Conservation (phyloP, 2,329 filamentous ascomycete genomes). For the Penicillium glabrum region DNA sequence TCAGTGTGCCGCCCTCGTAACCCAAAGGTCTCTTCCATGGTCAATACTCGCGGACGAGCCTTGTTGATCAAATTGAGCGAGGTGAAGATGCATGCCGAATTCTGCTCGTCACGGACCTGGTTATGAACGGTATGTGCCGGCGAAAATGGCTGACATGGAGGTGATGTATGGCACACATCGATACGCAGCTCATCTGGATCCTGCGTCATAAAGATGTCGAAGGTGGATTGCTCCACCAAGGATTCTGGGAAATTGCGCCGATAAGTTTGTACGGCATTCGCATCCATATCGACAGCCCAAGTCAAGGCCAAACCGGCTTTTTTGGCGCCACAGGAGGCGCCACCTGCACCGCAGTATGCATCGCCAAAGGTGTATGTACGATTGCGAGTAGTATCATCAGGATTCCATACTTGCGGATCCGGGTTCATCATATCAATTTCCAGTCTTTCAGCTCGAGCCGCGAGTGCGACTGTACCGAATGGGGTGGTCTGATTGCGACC, state of each 20-base stretch:
- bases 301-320: conserved; percentile 59
- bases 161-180: conserved; percentile 73
- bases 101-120: conserved; percentile 62
- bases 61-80: conserved; percentile 56
- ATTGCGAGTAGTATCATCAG: background rate
- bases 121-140: conserved; percentile 63
- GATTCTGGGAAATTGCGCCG: conserved; percentile 55
- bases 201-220: conserved; percentile 48
- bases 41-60: conserved; percentile 66
- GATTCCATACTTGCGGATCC: background rate
- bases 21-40: conserved; percentile 76
- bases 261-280: conserved; percentile 59
- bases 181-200: conserved; percentile 43
- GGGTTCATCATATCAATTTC: conserved; percentile 10
- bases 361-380: conserved; percentile 67
- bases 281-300: conserved; percentile 65
- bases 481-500: conserved; percentile 27
- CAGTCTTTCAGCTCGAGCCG: background rate
- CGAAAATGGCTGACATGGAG: conserved; percentile 76
- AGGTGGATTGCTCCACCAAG: conserved; percentile 36
- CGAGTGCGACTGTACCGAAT: conserved; percentile 27
- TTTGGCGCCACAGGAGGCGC: conserved; percentile 64
- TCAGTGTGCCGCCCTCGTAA: conserved; percentile 56
- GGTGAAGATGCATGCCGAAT: conserved; percentile 58
- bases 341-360: conserved; percentile 71